These are phyloP conservation scores for Pythium scleroteichum DNA, from an alignment of 352 stramenopile species.

Conservation along the genomic window DNA sequence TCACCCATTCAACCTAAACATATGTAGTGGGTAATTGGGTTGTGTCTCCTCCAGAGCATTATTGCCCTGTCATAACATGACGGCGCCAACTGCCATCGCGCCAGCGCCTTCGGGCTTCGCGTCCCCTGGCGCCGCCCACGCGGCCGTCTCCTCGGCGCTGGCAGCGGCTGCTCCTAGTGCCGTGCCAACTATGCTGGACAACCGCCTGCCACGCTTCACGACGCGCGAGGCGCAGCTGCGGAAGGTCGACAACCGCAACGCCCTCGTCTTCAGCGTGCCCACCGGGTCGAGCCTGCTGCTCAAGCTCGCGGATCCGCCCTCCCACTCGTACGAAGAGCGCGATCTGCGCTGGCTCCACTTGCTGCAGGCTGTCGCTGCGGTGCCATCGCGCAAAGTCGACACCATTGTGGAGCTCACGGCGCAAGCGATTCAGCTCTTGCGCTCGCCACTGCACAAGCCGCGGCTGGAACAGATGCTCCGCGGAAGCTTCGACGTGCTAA, in stretches of 20 bases:
- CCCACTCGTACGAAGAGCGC: slow-evolving; percentile 59
- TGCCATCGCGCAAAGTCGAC: slow-evolving; percentile 62
- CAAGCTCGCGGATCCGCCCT: slow-evolving; percentile 41
- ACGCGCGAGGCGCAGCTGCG: slow-evolving; percentile 45
- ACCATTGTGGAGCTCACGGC: slow-evolving; percentile 46
- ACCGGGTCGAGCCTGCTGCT: slow-evolving; percentile 58
- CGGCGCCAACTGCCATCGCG: slow-evolving; percentile 9
- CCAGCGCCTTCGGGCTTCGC: not conserved
- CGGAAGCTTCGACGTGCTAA: slow-evolving; percentile 32
- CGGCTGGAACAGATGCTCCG: slow-evolving; percentile 33
- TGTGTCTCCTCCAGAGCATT: no score
- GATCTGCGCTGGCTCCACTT: slow-evolving; percentile 72
- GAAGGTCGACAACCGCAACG: slow-evolving; percentile 62
- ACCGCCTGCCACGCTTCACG: slow-evolving; percentile 52
- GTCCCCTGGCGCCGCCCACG: not conserved
- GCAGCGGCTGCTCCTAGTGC: slow-evolving; percentile 3
- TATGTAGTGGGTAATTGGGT: slow-evolving; percentile 14
- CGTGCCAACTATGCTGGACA: slow-evolving; percentile 16
- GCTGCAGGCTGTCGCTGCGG: slow-evolving; percentile 55
- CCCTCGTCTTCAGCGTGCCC: slow-evolving; percentile 51
- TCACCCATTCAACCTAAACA: not conserved
- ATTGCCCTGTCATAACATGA: no score
- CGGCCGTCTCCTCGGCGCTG: not conserved
- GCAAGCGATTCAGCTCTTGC: slow-evolving; percentile 54
- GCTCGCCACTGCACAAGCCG: slow-evolving; percentile 33